Percentiles rank a stretch among this genome's conserved stretches.
Conservation (phyloP, 495 filamentous ascomycete genomes). For the Penicillium maclennaniae region DNA sequence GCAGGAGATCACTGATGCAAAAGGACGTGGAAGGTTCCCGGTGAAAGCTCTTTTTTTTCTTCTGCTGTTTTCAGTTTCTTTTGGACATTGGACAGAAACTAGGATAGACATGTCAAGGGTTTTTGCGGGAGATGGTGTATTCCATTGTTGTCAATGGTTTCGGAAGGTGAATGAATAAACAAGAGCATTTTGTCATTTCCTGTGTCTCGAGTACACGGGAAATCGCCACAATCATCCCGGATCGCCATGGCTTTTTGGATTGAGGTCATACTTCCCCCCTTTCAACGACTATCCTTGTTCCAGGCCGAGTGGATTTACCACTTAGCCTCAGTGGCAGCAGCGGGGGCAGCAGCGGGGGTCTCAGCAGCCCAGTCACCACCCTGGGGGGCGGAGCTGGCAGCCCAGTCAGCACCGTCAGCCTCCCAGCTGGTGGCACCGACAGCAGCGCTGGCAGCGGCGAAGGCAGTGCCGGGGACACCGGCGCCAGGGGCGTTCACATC, state of each 20-base stretch:
- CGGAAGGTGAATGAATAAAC: constrained; percentile 25
- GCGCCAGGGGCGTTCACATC: constrained; percentile 55
- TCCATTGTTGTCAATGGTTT: constrained; percentile 25
- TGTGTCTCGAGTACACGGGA: constrained; percentile 6
- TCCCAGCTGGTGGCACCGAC: constrained; percentile 73
- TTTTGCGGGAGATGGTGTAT: constrained; percentile 25
- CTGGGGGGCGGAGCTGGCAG: constrained; percentile 54
- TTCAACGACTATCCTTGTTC: constrained; percentile 33
- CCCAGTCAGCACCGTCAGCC: constrained; percentile 70
- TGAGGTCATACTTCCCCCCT: constrained; percentile 28
- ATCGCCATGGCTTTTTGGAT: constrained; percentile 26
- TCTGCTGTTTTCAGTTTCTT: constrained; percentile 38
- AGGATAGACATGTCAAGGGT: constrained; percentile 49
- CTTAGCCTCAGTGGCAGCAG: constrained; percentile 41
- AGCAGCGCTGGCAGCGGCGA: constrained; percentile 58
- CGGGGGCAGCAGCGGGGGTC: constrained; percentile 34
- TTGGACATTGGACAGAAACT: constrained; percentile 39
- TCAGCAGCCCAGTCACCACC: constrained; percentile 69
- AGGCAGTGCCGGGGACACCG: constrained; percentile 56
- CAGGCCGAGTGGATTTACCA: constrained; percentile 56
- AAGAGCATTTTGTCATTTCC: constrained; percentile 21
- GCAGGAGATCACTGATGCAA: constrained; percentile 28
- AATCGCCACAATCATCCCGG: constrained; percentile 26
- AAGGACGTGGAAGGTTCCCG: constrained; percentile 28
- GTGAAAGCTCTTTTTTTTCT: constrained; percentile 36